Percentiles rank a stretch among this genome's conserved stretches.
Evolutionary conservation across 1,284 basidiomycete genomes (phyloP).

Genomic region (Tetrapyrgos nigripes): DNA sequence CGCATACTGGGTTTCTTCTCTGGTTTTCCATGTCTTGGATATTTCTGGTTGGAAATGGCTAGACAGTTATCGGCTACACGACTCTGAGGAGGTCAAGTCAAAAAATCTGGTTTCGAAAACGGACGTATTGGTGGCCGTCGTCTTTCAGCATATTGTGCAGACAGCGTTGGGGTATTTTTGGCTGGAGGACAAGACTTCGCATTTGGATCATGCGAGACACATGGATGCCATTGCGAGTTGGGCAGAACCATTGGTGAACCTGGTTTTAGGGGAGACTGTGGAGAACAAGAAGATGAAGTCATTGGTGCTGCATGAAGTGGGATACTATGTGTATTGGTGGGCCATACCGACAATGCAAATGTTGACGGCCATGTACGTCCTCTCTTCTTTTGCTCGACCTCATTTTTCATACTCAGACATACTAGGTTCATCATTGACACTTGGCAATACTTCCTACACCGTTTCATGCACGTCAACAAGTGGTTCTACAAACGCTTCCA

Average conservation of each 20-base stretch:
- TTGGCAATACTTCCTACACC: constrained; percentile 98
- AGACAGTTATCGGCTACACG: constrained; percentile 89
- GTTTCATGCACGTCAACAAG: constrained; percentile 90
- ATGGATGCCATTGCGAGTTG: constrained; percentile 48
- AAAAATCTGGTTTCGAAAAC: constrained; percentile 79
- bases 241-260: constrained; percentile 38
- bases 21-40: constrained; percentile 87
- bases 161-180: constrained; percentile 77
- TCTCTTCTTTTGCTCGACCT: background rate
- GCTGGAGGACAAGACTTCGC: constrained; percentile 58
- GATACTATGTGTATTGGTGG: constrained; percentile 94
- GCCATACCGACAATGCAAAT: constrained; percentile 82
- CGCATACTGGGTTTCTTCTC: constrained; percentile 89
- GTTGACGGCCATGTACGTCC: constrained; percentile 84
- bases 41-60: constrained; percentile 77
- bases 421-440: constrained; percentile 93
- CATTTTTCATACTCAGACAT: constrained; percentile 9
- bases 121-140: constrained; percentile 81
- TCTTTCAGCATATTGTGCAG: constrained; percentile 89
- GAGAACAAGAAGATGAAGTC: constrained; percentile 41
- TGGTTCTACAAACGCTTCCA: constrained; percentile 94
- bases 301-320: constrained; percentile 55
- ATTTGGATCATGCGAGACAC: constrained; percentile 60
- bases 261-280: constrained; percentile 52
- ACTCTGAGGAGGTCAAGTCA: constrained; percentile 79